A percentile compares a stretch with the other conserved stretches of the same genome.
phyloP scores from a whole-genome alignment of 306 rosid genomes.

The Adenanthera pavonina region DNA sequence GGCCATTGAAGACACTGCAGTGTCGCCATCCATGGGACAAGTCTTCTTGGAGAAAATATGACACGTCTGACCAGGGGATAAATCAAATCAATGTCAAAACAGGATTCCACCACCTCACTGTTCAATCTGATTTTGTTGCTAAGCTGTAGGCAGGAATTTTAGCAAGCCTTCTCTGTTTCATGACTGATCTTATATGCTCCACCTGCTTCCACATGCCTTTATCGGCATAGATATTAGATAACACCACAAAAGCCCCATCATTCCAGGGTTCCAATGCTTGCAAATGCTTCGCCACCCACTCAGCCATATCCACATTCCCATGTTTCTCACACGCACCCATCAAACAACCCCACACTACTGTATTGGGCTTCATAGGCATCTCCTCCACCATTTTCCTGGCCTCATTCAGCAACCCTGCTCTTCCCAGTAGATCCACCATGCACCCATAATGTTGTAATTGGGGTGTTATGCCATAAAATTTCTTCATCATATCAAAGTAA shows the following conservation, averaged over 20 bases:
- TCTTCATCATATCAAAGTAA: conserved; percentile 73
- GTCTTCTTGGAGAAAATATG: background rate
- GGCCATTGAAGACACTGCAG: conserved; percentile 4
- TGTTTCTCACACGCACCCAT: conserved; percentile 85
- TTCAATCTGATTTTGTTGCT: conserved; percentile 54
- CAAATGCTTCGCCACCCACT: conserved; percentile 79
- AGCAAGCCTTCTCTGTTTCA: conserved; percentile 58
- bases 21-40: conserved; percentile 4
- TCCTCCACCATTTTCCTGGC: conserved; percentile 70
- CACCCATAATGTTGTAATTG: conserved; percentile 78
- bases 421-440: conserved; percentile 78
- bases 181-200: conserved; percentile 61
- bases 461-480: conserved; percentile 58
- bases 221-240: conserved; percentile 74
- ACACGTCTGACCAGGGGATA: background rate
- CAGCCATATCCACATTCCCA: conserved; percentile 77
- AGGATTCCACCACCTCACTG: background rate
- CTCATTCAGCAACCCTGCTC: conserved; percentile 73
- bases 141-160: conserved; percentile 80
- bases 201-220: conserved; percentile 76
- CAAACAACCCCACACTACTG: conserved; percentile 76
- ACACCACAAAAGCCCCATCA: conserved; percentile 75
- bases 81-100: background rate
- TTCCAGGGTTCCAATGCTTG: conserved; percentile 76
- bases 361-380: conserved; percentile 81